Evolutionary conservation across 2,329 filamentous ascomycete genomes (phyloP), one percentile per base, ranked within the genome.

Genomic region (Arthrobotrys pseudoclavata): DNA sequence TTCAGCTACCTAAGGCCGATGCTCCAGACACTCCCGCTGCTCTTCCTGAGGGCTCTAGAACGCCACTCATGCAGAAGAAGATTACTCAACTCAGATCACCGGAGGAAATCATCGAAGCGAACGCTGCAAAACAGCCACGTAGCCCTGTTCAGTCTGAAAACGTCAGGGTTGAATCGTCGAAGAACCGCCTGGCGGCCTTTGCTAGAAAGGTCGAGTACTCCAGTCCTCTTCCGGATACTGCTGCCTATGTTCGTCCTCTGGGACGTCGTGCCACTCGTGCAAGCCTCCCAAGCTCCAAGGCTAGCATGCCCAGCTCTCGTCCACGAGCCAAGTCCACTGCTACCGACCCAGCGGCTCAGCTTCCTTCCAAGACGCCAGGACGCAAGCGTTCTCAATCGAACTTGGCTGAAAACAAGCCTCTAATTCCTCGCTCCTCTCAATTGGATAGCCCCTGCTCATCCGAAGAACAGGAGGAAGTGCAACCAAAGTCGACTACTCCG

Each of bases 21-120:
- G 20, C 50, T 12, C 50, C 26, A 13, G 67, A 70, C 15, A 57
- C 42, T 18, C 40, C 55, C 10, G 37, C 40, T 2, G 57, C 66
- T 12, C 50, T 53, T 18, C 61, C 69, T 40, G 61, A 66, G 22
- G 62, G 52, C 1, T 53, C 52, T 53, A 74, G 69, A 18, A 68
- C 69, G 2, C 69, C 69, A 31, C 62, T 74, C 31, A 74, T 74
- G 69, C 69, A 74, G 34, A 74, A 74, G 45, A 63, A 64, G 13
- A 74, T 67, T 52, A 67, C 62, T 12, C 69, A 74, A 31, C 62
- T 74, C 0, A 55, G 53, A 12, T 74, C 69, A 3, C 69, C 69
- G 18, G 69, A 74, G 26, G 37, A 60, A 22, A 60, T 53, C 31
- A 45, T 57, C 26, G 29, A 53, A 13, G 42, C 34, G 1, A 74